Evolutionary conservation across 306 rosid genomes (phyloP), one percentile per base, ranked within the genome.

Genomic region (Cercis canadensis): DNA sequence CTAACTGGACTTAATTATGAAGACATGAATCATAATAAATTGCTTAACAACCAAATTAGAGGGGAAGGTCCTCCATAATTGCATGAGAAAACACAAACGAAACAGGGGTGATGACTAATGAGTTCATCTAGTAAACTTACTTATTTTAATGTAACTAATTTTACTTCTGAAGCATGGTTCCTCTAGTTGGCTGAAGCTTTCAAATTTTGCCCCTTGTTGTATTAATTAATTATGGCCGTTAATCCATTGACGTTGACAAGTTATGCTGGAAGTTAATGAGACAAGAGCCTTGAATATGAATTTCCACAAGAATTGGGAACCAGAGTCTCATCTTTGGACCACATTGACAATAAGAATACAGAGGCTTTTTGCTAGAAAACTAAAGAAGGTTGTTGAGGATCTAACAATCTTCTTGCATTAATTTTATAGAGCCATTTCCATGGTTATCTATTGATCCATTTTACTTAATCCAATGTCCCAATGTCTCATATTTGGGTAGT

Each of bases 231-330:
- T 3, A 7, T 14, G 47, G 9, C 7, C 19, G 45, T 15, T 52
- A 5, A 60, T 47, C 51, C 39, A 53, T 55, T 37, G 53, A 62
- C 31, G 24, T 19, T 51, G 80, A 70, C 41, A 32, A 41, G 56
- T 13, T 53, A 34, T 63, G 84, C 66, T 64, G 70, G 70, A 34
- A 57, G 73, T 64, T 45, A 61, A 50, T 9, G 71, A 75, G 81
- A 65, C 81, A 65, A 43, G 36, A 52, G 46, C 47, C 51, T 65
- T 75, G 70, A 70, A 57, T 60, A 61, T 17, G 74, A 43, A 67
- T 10, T 15, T 43, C 59, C 70, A 50, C 3, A 29, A 65, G 46
- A 65, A 54, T 17, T 59, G 62, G 62, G 65, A 73, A 54, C 16
- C 65, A 69, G 17, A 31, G 13, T 39, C 1, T 9, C 17, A 19